A percentile compares a stretch with the other conserved stretches of the same genome.
Conservation (phyloP, 1,284 basidiomycete species). For the Cryptococcus wingfieldii region DNA sequence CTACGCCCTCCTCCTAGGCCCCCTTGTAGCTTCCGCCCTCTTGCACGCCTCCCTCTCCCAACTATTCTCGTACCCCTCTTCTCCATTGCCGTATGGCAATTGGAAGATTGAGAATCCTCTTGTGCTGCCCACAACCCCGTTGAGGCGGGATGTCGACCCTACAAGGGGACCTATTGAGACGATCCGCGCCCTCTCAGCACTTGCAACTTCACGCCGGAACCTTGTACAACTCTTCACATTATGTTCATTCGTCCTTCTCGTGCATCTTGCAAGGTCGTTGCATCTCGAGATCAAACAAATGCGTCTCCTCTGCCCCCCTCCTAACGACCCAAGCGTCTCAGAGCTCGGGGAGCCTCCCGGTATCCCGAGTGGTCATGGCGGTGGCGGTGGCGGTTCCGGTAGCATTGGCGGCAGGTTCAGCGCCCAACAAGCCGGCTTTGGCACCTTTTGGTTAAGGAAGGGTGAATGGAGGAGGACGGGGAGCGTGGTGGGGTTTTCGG, state of each 20-base stretch:
- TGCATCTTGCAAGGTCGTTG: constrained; percentile 70
- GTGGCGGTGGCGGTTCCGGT: too few relatives aligned
- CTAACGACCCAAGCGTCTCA: not conserved
- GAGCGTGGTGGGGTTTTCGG: constrained; percentile 46
- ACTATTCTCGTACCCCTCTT: constrained; percentile 28
- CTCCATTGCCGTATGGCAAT: constrained; percentile 52
- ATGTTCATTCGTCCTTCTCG: constrained; percentile 69
- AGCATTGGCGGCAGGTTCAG: not conserved
- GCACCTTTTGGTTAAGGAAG: constrained; percentile 39
- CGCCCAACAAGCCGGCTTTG: constrained; percentile 1
- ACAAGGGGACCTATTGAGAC: constrained; percentile 42
- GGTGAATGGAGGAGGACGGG: constrained; percentile 45
- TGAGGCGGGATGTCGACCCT: constrained; percentile 13
- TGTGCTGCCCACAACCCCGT: constrained; percentile 42
- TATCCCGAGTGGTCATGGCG: not conserved
- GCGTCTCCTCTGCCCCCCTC: not conserved
- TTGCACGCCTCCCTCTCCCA: constrained; percentile 53
- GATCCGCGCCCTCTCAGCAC: constrained; percentile 56
- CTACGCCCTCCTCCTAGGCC: constrained; percentile 71
- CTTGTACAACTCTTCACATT: constrained; percentile 73
- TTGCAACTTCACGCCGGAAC: constrained; percentile 66
- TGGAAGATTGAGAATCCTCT: constrained; percentile 75
- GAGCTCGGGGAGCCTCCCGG: too few relatives aligned
- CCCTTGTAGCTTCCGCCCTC: constrained; percentile 67
- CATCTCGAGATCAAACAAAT: constrained; percentile 57